Percentiles rank a stretch among this genome's conserved stretches.
phyloP scores from a whole-genome alignment of 805 yeast species.

The Ogataea pini region DNA sequence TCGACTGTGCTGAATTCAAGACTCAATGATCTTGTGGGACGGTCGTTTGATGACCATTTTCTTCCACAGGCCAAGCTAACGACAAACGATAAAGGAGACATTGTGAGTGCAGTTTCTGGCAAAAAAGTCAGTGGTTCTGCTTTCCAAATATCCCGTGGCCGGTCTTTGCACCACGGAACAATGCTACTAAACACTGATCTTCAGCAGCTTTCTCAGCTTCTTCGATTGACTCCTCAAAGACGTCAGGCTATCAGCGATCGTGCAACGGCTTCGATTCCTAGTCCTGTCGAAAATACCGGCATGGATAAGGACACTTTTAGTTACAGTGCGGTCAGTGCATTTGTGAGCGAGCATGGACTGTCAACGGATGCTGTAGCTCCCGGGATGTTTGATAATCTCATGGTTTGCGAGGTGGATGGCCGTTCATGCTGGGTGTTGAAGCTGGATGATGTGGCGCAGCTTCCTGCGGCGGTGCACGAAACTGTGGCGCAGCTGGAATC shows the following conservation, averaged over 20 bases:
- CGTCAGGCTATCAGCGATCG: conserved; percentile 25
- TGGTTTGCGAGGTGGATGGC: conserved; percentile 7
- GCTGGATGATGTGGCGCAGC: conserved; percentile 25
- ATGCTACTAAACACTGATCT: conserved; percentile 76
- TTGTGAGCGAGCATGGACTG: conserved; percentile 29
- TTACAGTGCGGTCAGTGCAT: conserved; percentile 42
- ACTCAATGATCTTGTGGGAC: conserved; percentile 23
- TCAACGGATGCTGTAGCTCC: conserved; percentile 12
- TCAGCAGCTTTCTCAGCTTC: conserved; percentile 55
- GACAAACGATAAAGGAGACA: conserved; percentile 81
- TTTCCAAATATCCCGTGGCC: conserved; percentile 76
- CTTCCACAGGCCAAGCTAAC: conserved; percentile 34
- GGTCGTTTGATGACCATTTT: background rate
- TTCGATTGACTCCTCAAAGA: conserved; percentile 38
- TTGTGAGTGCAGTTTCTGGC: conserved; percentile 46
- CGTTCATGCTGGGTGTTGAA: conserved; percentile 25
- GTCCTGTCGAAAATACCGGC: conserved; percentile 72
- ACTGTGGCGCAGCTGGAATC: conserved; percentile 44
- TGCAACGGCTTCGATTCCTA: conserved; percentile 71
- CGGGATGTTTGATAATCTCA: conserved; percentile 19
- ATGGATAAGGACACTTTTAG: conserved; percentile 49
- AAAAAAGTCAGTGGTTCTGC: conserved; percentile 91
- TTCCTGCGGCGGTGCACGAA: conserved; percentile 42
- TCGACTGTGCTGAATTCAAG: conserved; percentile 31
- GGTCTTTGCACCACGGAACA: conserved; percentile 94